These are phyloP conservation scores for Guyanaporus albipodus DNA, from an alignment of 768 basidiomycete species.

Conservation along the genomic window DNA sequence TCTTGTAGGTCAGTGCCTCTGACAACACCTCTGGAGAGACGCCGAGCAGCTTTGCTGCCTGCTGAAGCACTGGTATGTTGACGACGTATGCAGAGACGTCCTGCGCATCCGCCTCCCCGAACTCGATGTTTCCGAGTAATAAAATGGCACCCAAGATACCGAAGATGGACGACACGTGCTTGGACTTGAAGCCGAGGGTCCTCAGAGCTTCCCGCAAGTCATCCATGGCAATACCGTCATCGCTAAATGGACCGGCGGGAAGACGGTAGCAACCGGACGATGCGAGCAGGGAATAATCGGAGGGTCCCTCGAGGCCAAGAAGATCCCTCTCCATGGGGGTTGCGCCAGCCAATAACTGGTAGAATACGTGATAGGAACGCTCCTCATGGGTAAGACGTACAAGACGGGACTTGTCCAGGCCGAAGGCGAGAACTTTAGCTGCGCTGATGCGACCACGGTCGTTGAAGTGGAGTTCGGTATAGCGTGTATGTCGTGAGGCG, in stretches of 20 bases:
- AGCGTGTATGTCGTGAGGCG: slow-evolving; percentile 58
- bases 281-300: slow-evolving; percentile 54
- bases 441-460: slow-evolving; percentile 51
- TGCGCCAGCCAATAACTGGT: slow-evolving; percentile 60
- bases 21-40: slow-evolving; percentile 50
- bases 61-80: slow-evolving; percentile 46
- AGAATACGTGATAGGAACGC: slow-evolving; percentile 63
- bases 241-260: slow-evolving; percentile 59
- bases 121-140: slow-evolving; percentile 55
- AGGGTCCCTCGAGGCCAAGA: slow-evolving; percentile 52
- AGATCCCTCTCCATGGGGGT: slow-evolving; percentile 50
- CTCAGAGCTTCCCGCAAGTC: slow-evolving; percentile 54
- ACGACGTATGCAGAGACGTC: slow-evolving; percentile 51
- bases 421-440: slow-evolving; percentile 56
- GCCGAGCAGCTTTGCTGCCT: slow-evolving; percentile 47
- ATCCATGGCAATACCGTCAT: slow-evolving; percentile 55
- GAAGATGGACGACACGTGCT: slow-evolving; percentile 53
- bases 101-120: slow-evolving; percentile 49
- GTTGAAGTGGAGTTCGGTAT: slow-evolving; percentile 60
- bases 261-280: slow-evolving; percentile 61
- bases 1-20: slow-evolving; percentile 52
- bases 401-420: slow-evolving; percentile 59
- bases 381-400: slow-evolving; percentile 53
- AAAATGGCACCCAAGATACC: slow-evolving; percentile 50
- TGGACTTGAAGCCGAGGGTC: slow-evolving; percentile 58